These are phyloP conservation scores for Camptophora hylomeconis DNA, from an alignment of 2,329 filamentous ascomycete species.

Conservation along the genomic window DNA sequence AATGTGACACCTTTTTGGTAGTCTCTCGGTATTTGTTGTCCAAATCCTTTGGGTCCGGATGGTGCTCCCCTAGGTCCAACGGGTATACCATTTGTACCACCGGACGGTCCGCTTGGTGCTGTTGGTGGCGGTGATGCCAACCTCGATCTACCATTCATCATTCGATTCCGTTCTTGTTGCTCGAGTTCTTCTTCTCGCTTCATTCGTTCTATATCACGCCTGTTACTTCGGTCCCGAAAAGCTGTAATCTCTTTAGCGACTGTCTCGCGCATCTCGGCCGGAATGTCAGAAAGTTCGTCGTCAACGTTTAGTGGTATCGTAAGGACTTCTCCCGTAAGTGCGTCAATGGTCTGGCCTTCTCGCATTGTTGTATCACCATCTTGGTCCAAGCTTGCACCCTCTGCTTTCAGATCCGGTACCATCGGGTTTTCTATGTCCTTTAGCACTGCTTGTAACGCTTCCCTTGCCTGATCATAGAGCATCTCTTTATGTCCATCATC, in stretches of 20 bases:
- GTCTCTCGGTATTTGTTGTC: slow-evolving; percentile 52
- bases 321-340: slow-evolving; percentile 52
- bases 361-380: slow-evolving; percentile 57
- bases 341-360: slow-evolving; percentile 38
- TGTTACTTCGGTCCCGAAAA: slow-evolving; percentile 82
- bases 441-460: slow-evolving; percentile 54
- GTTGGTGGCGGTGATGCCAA: slow-evolving; percentile 57
- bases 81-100: slow-evolving; percentile 60
- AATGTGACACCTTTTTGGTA: slow-evolving; percentile 71
- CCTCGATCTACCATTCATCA: slow-evolving; percentile 51
- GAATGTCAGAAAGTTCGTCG: slow-evolving; percentile 90
- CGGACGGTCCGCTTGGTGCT: slow-evolving; percentile 48
- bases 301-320: slow-evolving; percentile 80
- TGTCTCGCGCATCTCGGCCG: slow-evolving; percentile 87
- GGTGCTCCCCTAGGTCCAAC: slow-evolving; percentile 68
- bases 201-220: slow-evolving; percentile 75
- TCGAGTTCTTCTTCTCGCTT: slow-evolving; percentile 87
- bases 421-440: slow-evolving; percentile 59
- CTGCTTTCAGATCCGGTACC: slow-evolving; percentile 31
- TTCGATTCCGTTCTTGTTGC: slow-evolving; percentile 61
- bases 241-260: slow-evolving; percentile 89
- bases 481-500: slow-evolving; percentile 49
- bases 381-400: slow-evolving; percentile 39
- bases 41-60: slow-evolving; percentile 53
- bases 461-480: slow-evolving; percentile 55